Percentiles rank a stretch among this genome's conserved stretches.
phyloP scores from a whole-genome alignment of 805 yeast genomes.

The Jamesozyma lodderae region DNA sequence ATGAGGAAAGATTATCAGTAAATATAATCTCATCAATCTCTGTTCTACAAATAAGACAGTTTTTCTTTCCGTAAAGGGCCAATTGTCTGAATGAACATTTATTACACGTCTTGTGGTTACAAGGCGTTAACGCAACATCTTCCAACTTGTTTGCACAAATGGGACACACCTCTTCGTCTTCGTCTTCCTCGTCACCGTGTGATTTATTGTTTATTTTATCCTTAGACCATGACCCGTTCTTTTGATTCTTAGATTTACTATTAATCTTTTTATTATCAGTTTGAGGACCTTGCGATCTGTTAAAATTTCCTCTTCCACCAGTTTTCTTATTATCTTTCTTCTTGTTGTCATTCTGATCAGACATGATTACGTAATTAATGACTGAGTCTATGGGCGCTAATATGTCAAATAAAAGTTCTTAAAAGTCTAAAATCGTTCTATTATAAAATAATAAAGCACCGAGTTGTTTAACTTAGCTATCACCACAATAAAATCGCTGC shows the following conservation, averaged over 20 bases:
- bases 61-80: slow-evolving; percentile 61
- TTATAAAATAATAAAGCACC: no score
- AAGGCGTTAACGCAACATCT: slow-evolving; percentile 66
- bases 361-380: no score
- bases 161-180: slow-evolving; percentile 47
- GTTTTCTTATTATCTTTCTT: background rate
- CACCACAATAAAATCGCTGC: no score
- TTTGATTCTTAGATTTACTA: slow-evolving; percentile 4
- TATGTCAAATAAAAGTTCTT: no score
- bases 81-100: slow-evolving; percentile 75
- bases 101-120: slow-evolving; percentile 81
- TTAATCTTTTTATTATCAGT: slow-evolving; percentile 1
- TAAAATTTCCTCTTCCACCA: slow-evolving; percentile 4
- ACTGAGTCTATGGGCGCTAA: no score
- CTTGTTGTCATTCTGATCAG: background rate
- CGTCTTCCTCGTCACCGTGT: slow-evolving; percentile 21
- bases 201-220: no score
- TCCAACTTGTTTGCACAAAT: slow-evolving; percentile 71
- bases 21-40: slow-evolving; percentile 51
- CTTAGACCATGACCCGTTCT: no score
- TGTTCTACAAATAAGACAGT: slow-evolving; percentile 80
- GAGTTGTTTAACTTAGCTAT: no score
- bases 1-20: slow-evolving; percentile 33
- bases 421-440: no score
- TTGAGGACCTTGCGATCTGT: slow-evolving; percentile 20